Evolutionary conservation across 2,329 filamentous ascomycete genomes (phyloP).

Genomic region (Colletotrichum tofieldiae): DNA sequence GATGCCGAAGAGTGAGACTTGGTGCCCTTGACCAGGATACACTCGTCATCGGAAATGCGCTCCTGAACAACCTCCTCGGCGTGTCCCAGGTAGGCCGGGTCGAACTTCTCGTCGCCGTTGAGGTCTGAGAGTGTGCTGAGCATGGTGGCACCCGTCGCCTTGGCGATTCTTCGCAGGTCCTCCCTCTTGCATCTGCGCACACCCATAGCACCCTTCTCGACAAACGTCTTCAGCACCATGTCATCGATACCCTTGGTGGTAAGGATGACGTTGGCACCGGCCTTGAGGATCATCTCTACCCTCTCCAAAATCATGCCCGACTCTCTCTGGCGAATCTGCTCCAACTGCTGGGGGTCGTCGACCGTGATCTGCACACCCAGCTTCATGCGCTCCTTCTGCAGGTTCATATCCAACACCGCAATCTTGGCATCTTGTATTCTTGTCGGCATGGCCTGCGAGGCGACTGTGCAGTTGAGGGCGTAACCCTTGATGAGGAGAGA

Average conservation of each 20-base stretch:
- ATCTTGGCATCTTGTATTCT: slow-evolving; percentile 95
- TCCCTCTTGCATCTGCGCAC: slow-evolving; percentile 99
- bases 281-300: slow-evolving; percentile 97
- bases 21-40: slow-evolving; percentile 95
- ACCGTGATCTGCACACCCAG: slow-evolving; percentile 98
- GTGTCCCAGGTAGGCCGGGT: slow-evolving; percentile 88
- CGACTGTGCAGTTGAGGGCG: slow-evolving; percentile 97
- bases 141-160: slow-evolving; percentile 93
- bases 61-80: slow-evolving; percentile 98
- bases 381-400: slow-evolving; percentile 99
- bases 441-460: slow-evolving; percentile 97
- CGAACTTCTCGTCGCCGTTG: slow-evolving; percentile 97
- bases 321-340: slow-evolving; percentile 96
- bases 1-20: slow-evolving; percentile 95
- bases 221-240: slow-evolving; percentile 91
- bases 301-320: slow-evolving; percentile 93
- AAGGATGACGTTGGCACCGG: slow-evolving; percentile 94
- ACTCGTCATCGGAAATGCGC: slow-evolving; percentile 98
- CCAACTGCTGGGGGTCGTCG: slow-evolving; percentile 95
- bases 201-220: slow-evolving; percentile 96
- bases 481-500: slow-evolving; percentile 96
- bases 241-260: slow-evolving; percentile 99
- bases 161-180: slow-evolving; percentile 94
- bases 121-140: slow-evolving; percentile 95
- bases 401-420: slow-evolving; percentile 95